phyloP scores from a whole-genome alignment of 345 rosid species.

The Viola odorata region DNA sequence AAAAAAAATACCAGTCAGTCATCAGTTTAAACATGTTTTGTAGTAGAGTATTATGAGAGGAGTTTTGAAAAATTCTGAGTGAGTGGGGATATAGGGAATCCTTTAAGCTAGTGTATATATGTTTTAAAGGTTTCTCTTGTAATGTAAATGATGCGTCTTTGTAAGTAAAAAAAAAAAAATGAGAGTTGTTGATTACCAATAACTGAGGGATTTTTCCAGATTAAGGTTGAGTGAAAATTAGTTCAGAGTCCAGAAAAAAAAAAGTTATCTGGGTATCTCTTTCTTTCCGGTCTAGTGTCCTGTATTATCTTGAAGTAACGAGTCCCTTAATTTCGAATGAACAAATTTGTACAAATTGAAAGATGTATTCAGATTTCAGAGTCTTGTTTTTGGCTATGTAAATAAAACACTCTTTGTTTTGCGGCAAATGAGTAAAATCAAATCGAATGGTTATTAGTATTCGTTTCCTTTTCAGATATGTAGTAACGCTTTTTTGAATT shows the following conservation, averaged over 20 bases:
- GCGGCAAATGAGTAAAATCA: no score
- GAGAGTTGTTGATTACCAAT: conserved; percentile 16
- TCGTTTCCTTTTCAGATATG: no score
- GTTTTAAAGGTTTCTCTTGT: conserved; percentile 22
- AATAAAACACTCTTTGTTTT: no score
- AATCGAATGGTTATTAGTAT: not conserved
- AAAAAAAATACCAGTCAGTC: not conserved
- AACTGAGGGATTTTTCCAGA: conserved; percentile 11
- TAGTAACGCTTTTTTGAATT: not conserved
- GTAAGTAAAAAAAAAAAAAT: conserved; percentile 16
- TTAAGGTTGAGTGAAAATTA: not conserved
- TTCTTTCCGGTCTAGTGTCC: no score
- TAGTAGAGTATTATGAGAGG: conserved; percentile 13
- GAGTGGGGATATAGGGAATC: conserved; percentile 9
- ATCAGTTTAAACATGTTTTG: not conserved
- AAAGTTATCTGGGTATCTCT: no score
- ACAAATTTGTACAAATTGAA: no score
- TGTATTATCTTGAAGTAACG: no score
- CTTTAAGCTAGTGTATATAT: conserved; percentile 34
- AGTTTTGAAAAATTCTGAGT: conserved; percentile 25
- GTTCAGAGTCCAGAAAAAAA: not conserved
- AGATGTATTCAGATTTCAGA: no score
- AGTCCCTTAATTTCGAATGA: no score
- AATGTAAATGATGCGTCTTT: conserved; percentile 10
- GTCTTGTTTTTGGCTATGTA: no score